phyloP scores from a whole-genome alignment of 148 eudicot genomes.

The Rhododendron simsii region DNA sequence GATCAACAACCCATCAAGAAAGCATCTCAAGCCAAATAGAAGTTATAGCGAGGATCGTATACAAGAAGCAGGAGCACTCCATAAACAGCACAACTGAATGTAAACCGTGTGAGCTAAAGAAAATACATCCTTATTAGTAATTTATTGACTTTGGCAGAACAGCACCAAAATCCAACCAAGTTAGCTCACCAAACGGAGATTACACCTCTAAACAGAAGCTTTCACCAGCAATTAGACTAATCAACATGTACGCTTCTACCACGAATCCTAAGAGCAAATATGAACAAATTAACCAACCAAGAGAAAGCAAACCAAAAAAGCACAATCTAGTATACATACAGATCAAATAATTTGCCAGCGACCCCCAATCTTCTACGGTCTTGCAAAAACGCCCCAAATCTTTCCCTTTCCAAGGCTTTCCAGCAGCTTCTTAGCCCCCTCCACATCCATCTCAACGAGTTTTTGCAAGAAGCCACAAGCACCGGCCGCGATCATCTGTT shows the following conservation, averaged over 20 bases:
- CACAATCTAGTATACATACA: conserved; percentile 3
- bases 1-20: neutral
- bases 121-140: neutral
- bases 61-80: neutral
- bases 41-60: neutral
- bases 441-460: conserved; percentile 65
- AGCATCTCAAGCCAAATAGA: neutral
- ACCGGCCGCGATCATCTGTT: conserved; percentile 63
- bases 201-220: conserved; percentile 23
- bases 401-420: conserved; percentile 59
- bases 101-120: neutral
- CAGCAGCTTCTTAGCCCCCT: conserved; percentile 72
- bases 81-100: neutral
- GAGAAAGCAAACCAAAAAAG: conserved; percentile 10
- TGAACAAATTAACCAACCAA: conserved; percentile 29
- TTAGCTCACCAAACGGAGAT: conserved; percentile 49
- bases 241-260: conserved; percentile 36
- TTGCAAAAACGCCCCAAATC: conserved; percentile 81
- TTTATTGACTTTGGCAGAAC: conserved; percentile 23
- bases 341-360: neutral
- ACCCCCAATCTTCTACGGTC: conserved; percentile 26
- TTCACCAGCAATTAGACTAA: conserved; percentile 26
- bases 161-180: conserved; percentile 16
- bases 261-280: conserved; percentile 34
- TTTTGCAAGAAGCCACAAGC: conserved; percentile 60